Base-by-base conservation (phyloP, 2,329 filamentous ascomycete species). In the Epichloe glyceriae region DNA sequence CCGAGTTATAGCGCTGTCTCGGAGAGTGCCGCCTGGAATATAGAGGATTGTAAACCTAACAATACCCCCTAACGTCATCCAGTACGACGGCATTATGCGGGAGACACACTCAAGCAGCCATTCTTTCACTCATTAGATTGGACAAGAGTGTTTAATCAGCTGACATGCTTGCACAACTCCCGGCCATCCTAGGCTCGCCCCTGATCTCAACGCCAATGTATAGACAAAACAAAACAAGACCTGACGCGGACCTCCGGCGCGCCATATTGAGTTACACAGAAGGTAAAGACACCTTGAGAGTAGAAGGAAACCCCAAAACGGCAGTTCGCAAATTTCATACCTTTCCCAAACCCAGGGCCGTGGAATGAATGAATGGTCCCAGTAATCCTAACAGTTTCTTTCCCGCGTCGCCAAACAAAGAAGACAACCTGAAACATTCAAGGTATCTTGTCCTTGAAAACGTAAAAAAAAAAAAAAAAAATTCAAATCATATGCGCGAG, bases 41-140 rank as follows among this genome's bases (percentile, higher is more conserved):
- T 60, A 67, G 8, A 33, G 26, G 17, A 6, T 50, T 7, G 51
- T 50, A 10, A 52, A 50, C 14, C 47, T 43, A 22, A 70, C 60
- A 1, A 67, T 52, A 45, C 12, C 58, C 61, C n/a, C 61, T 57
- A 0, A 67, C 38, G 46, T 60, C 57, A n/a, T 69, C 64, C 0
- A 69, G 22, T 5, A 70, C 60, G 8, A 70, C 54, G 37, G 54
- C 53, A 42, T 69, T 65, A 46, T 69, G 62, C 2, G 60, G 58
- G 4, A 30, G 26, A 30, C 26, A 3, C 26, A 10, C 8, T 3
- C 26, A 3, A 30, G 26, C 2, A 8, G 26, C 2, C 7, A 30
- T 30, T 30, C 1, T 10, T 30, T 30, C 3, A 10, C 26, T 30
- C 26, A 8, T 2, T 11, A 40, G 4, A 20, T 44, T 30, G 14